Percentiles rank a stretch among this genome's conserved stretches.
Evolutionary conservation across 371 early-diverging fungal genomes (phyloP).

Genomic region (Phascolomyces articulosus): DNA sequence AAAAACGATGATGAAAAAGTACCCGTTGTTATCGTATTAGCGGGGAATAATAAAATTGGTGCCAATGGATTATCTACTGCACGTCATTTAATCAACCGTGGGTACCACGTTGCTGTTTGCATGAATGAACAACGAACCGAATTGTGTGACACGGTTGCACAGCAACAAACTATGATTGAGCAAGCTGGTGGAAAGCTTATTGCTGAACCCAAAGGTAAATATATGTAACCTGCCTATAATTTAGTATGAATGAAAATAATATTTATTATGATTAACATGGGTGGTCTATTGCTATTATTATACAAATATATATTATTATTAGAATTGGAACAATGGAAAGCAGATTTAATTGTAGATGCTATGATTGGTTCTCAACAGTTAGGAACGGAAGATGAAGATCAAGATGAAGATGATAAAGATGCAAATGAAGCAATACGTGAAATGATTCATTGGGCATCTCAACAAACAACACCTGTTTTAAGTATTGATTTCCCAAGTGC

Average conservation of each 20-base stretch:
- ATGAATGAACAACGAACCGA: constrained; percentile 52
- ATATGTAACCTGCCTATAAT: neutral
- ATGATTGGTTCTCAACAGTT: constrained; percentile 66
- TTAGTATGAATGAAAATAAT: too few species aligned
- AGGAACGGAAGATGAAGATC: constrained; percentile 57
- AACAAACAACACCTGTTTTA: constrained; percentile 65
- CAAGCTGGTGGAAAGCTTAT: constrained; percentile 23
- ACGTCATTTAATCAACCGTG: constrained; percentile 76
- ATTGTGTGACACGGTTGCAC: constrained; percentile 29
- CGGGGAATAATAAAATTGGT: constrained; percentile 75
- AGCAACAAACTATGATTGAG: constrained; percentile 47
- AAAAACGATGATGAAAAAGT: constrained; percentile 59
- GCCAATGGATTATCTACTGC: constrained; percentile 73
- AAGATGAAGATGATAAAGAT: constrained; percentile 25
- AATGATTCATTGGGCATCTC: constrained; percentile 76
- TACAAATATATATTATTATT: too few species aligned
- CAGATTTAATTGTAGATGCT: constrained; percentile 80
- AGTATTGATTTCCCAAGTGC: constrained; percentile 79
- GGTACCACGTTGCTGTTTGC: constrained; percentile 68
- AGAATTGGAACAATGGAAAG: constrained; percentile 11
- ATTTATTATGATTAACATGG: too few species aligned
- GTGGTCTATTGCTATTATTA: too few species aligned
- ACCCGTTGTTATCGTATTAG: constrained; percentile 71
- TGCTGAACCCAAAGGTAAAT: neutral
- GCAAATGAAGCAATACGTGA: constrained; percentile 40